Evolutionary conservation across 805 yeast genomes (phyloP).

Genomic region (Lipomyces yamadae): DNA sequence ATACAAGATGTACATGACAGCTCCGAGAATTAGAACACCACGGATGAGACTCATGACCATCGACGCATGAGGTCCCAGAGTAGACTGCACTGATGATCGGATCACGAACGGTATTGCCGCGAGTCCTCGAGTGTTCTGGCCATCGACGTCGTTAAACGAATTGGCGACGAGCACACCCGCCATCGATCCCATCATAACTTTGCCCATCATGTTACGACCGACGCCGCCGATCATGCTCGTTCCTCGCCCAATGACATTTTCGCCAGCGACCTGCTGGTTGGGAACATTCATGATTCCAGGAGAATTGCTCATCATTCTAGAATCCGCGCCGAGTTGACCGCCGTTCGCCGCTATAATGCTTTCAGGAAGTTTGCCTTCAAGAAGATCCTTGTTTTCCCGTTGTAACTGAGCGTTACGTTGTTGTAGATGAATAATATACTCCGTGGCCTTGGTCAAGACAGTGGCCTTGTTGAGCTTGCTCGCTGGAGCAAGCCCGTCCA

Average conservation of each 20-base stretch:
- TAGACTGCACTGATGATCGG: conserved; percentile 21
- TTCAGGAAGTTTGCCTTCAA: conserved; percentile 38
- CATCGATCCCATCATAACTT: conserved; percentile 47
- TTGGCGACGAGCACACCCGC: conserved; percentile 46
- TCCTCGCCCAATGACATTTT: not conserved
- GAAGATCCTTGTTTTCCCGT: conserved; percentile 58
- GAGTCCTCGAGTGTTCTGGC: conserved; percentile 41
- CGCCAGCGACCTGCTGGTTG: conserved; percentile 4
- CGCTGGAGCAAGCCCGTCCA: conserved; percentile 80
- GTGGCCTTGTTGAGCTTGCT: conserved; percentile 77
- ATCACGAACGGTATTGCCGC: conserved; percentile 42
- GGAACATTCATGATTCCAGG: conserved; percentile 10
- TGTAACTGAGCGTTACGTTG: conserved; percentile 57
- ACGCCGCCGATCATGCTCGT: conserved; percentile 9
- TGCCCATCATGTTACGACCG: conserved; percentile 38
- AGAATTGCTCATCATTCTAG: conserved; percentile 12
- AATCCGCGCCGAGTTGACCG: conserved; percentile 5
- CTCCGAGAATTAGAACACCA: conserved; percentile 41
- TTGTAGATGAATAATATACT: conserved; percentile 76
- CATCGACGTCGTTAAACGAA: conserved; percentile 34
- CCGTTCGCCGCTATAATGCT: conserved; percentile 11
- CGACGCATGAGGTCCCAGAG: conserved; percentile 31
- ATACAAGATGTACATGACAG: conserved; percentile 41
- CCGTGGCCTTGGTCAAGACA: conserved; percentile 76
- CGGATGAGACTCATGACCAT: conserved; percentile 36